A percentile compares a stretch with the other conserved stretches of the same genome.
Conservation (phyloP, 2,329 filamentous ascomycete species). For the Cordyceps tenuipes region DNA sequence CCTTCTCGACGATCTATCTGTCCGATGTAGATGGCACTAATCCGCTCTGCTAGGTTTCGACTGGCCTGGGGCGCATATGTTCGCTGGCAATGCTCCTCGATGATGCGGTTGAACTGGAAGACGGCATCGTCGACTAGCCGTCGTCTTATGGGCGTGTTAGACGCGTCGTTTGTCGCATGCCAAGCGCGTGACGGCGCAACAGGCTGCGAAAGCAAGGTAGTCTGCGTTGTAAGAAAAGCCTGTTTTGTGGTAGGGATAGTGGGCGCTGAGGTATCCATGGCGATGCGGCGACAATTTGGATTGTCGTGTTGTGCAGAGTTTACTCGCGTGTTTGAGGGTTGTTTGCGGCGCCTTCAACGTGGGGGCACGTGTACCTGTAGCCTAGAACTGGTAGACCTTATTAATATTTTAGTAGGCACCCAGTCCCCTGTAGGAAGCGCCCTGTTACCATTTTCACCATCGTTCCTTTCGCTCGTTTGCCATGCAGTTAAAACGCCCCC, state of each 20-base stretch:
- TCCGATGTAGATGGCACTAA: slow-evolving; percentile 55
- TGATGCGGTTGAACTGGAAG: slow-evolving; percentile 49
- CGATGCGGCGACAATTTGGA: background rate
- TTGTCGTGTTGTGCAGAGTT: background rate
- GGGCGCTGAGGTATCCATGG: slow-evolving; percentile 25
- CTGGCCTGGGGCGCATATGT: slow-evolving; percentile 62
- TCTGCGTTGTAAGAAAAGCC: slow-evolving; percentile 54
- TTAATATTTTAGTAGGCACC: too few relatives aligned
- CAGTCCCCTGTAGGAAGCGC: too few relatives aligned
- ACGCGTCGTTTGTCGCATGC: slow-evolving; percentile 37
- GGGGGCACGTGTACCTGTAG: background rate
- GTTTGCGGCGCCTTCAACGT: background rate
- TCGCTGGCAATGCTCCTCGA: slow-evolving; percentile 57
- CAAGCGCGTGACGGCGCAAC: slow-evolving; percentile 48
- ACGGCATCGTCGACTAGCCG: slow-evolving; percentile 49
- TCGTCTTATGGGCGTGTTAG: slow-evolving; percentile 34
- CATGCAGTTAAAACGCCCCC: too few relatives aligned
- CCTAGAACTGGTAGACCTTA: too few relatives aligned
- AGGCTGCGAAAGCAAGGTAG: slow-evolving; percentile 52
- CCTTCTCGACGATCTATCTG: slow-evolving; percentile 32
- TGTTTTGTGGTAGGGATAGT: slow-evolving; percentile 57
- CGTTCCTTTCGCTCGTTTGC: too few relatives aligned
- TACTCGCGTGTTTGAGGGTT: background rate
- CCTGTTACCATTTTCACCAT: too few relatives aligned
- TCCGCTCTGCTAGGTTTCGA: slow-evolving; percentile 64